Base-by-base conservation (phyloP, 2,329 filamentous ascomycete species). In the Arthrobotrys megalospora region DNA sequence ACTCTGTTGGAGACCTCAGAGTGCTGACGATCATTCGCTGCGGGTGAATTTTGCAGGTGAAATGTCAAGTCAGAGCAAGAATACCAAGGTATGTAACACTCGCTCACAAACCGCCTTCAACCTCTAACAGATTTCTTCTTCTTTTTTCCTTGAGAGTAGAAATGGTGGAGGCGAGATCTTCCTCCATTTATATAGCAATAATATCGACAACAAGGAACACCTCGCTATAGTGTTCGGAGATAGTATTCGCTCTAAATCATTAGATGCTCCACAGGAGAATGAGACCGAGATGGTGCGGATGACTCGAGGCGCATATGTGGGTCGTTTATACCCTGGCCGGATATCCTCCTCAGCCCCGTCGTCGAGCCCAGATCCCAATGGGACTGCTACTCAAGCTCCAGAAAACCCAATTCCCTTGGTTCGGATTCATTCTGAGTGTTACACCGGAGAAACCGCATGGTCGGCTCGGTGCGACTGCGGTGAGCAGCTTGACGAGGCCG, bases 391-490 rank as follows among this genome's bases (percentile, higher is more conserved):
- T 12, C 45, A 71, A 62, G n/a, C 65, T 12, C 52, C 43, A 19
- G 71, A 14, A 32, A 53, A 38, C 32, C 55, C 60, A 2, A 85
- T 91, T 0, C 93, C 96, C 0, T 87, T 99, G 45, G 95, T 99
- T 55, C 89, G 96, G 72, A 99, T 99, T 83, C 96, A 99, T 84
- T 97, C 93, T 2, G 96, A 99, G 85, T 99, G 96, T 86, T 99
- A 99, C 85, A 99, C 96, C 0, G 96, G 96, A 76, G 96, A 99
- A 87, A 99, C 96, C 0, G 96, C 96, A 0, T 98, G 96, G 96
- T 97, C 94, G 6, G 95, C 96, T 41, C 91, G 96, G 32, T 99
- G 96, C 86, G 96, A 99, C 85, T 99, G 96, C 84, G 96, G 96
- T 71, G 96, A 99, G 85, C 96, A 99, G 84, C 88, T 99, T 1